These are phyloP conservation scores for Auricularia sp. DNA, from an alignment of 768 basidiomycete genomes.

Conservation along the genomic window DNA sequence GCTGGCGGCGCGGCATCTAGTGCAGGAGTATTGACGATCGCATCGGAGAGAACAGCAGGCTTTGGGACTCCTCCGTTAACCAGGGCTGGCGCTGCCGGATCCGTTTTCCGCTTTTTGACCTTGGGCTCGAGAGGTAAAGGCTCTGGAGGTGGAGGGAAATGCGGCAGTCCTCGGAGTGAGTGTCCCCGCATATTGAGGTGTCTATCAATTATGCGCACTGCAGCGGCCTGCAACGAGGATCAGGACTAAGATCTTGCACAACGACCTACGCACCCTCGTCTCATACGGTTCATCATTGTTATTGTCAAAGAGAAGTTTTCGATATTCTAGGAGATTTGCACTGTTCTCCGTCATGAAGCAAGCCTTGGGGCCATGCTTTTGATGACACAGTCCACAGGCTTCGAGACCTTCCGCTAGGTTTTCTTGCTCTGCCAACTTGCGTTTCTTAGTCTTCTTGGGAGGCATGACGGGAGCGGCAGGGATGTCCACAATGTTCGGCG, in stretches of 20 bases:
- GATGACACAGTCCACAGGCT: slow-evolving; percentile 55
- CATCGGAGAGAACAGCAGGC: not conserved
- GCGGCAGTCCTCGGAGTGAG: slow-evolving; percentile 37
- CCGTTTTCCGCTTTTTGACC: slow-evolving; percentile 24
- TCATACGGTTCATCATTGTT: slow-evolving; percentile 59
- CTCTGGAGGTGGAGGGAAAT: not conserved
- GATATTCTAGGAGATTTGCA: slow-evolving; percentile 58
- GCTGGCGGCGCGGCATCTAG: not conserved
- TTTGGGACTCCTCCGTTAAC: not conserved
- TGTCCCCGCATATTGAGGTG: slow-evolving; percentile 48
- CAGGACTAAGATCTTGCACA: slow-evolving; percentile 8
- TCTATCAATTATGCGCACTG: slow-evolving; percentile 62
- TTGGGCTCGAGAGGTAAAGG: not conserved
- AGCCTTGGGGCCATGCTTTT: slow-evolving; percentile 35
- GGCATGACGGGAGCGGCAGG: not conserved
- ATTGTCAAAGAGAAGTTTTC: slow-evolving; percentile 53
- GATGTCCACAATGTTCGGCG: not conserved
- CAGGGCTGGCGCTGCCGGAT: not conserved
- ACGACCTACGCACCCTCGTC: slow-evolving; percentile 38
- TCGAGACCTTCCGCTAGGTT: not conserved
- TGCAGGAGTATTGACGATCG: not conserved
- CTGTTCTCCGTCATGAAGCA: slow-evolving; percentile 61
- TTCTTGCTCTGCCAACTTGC: not conserved
- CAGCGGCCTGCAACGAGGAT: slow-evolving; percentile 37
- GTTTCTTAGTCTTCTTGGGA: not conserved